Percentiles rank a stretch among this genome's conserved stretches.
Conservation (phyloP, 1,284 basidiomycete genomes). For the Athelia psychrophila region DNA sequence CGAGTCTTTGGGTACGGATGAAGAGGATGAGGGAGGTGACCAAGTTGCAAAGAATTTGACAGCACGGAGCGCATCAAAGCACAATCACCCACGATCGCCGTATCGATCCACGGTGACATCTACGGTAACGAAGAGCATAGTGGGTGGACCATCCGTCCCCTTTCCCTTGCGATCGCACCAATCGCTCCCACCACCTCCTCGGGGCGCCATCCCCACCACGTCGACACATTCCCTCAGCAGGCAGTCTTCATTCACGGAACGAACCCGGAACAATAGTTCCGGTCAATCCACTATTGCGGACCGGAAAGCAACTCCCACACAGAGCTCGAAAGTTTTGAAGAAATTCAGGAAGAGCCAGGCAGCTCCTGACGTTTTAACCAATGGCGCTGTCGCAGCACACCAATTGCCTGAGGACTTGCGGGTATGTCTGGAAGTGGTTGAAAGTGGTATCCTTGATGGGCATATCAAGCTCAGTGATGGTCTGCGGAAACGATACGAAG, state of each 20-base stretch:
- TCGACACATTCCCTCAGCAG: constrained; percentile 71
- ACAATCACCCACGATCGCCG: constrained; percentile 72
- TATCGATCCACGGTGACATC: constrained; percentile 57
- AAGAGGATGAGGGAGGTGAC: constrained; percentile 62
- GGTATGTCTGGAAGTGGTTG: constrained; percentile 82
- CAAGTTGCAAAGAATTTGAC: constrained; percentile 44
- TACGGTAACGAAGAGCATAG: constrained; percentile 38
- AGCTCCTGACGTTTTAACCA: constrained; percentile 42
- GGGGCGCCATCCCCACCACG: constrained; percentile 45
- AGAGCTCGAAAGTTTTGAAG: constrained; percentile 51
- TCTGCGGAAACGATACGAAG: constrained; percentile 84
- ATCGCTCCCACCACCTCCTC: constrained; percentile 71
- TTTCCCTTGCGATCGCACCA: constrained; percentile 75
- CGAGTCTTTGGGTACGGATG: constrained; percentile 69
- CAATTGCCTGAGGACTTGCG: constrained; percentile 84
- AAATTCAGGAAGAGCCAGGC: constrained; percentile 67
- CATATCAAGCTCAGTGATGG: constrained; percentile 82
- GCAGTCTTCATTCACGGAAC: constrained; percentile 51
- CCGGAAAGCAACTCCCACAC: constrained; percentile 33
- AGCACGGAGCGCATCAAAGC: constrained; percentile 45
- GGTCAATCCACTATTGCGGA: constrained; percentile 27
- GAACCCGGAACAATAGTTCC: constrained; percentile 50
- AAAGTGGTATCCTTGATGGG: constrained; percentile 81
- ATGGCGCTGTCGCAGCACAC: constrained; percentile 62
- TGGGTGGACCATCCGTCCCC: constrained; percentile 52